Evolutionary conservation across 2,329 filamentous ascomycete species (phyloP).

Genomic region (Exophiala sp.): DNA sequence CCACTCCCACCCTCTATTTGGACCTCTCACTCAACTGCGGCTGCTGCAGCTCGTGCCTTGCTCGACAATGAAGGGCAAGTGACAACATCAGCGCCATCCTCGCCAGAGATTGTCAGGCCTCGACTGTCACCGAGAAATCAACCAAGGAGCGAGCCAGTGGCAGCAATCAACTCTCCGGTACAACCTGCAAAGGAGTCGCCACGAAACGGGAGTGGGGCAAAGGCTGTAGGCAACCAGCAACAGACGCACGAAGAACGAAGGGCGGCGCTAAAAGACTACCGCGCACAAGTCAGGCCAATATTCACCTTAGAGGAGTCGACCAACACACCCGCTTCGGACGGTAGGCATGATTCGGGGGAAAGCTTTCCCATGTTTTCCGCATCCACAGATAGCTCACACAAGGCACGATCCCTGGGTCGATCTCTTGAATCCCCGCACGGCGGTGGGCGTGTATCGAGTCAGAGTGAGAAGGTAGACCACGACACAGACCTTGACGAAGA

Average conservation of each 20-base stretch:
- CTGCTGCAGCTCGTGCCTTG: constrained; percentile 26
- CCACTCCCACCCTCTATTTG: constrained; percentile 44
- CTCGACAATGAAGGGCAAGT: constrained; percentile 19
- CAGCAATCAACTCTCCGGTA: not conserved
- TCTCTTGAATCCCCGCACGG: constrained; percentile 40
- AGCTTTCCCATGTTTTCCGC: constrained; percentile 63
- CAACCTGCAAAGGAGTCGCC: not conserved
- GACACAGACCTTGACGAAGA: constrained; percentile 14
- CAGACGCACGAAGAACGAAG: constrained; percentile 42
- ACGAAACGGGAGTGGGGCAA: not conserved
- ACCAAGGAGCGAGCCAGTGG: not conserved
- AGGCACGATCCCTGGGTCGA: constrained; percentile 50
- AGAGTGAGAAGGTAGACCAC: not conserved
- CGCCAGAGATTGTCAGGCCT: constrained; percentile 13
- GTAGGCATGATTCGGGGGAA: constrained; percentile 57
- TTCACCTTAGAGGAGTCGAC: constrained; percentile 46
- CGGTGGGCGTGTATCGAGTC: not conserved
- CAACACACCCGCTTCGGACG: constrained; percentile 32
- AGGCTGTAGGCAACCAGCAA: constrained; percentile 24
- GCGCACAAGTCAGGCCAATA: constrained; percentile 48
- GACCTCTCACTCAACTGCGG: constrained; percentile 34
- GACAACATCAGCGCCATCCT: constrained; percentile 14
- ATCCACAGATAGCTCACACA: constrained; percentile 56
- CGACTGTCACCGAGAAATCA: constrained; percentile 6
- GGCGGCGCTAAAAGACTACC: constrained; percentile 47